Evolutionary conservation across 1,284 basidiomycete genomes (phyloP).

Genomic region (Melampsora larici-populina): DNA sequence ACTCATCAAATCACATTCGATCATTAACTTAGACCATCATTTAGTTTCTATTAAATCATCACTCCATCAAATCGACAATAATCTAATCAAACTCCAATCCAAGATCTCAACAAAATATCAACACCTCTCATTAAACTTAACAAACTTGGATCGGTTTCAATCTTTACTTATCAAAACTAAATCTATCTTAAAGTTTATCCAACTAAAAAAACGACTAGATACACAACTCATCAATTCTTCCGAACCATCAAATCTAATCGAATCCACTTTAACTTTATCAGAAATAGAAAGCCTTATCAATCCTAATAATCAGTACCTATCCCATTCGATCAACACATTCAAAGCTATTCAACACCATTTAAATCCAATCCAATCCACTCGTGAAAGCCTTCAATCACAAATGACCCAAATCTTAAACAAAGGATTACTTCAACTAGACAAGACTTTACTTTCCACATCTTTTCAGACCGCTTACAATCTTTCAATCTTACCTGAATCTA

Average conservation of each 20-base stretch:
- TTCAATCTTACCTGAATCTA: constrained; percentile 73
- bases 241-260: not conserved
- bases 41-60: constrained; percentile 53
- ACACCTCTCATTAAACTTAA: constrained; percentile 67
- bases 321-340: constrained; percentile 24
- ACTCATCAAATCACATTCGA: constrained; percentile 55
- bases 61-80: constrained; percentile 48
- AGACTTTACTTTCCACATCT: constrained; percentile 79
- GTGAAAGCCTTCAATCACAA: constrained; percentile 11
- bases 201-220: constrained; percentile 73
- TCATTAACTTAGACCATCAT: constrained; percentile 58
- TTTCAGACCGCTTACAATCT: constrained; percentile 94
- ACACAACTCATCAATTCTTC: constrained; percentile 4
- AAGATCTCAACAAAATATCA: constrained; percentile 81
- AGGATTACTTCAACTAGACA: constrained; percentile 56
- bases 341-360: constrained; percentile 16
- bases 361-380: constrained; percentile 7
- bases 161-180: constrained; percentile 77
- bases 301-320: not conserved
- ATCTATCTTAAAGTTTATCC: constrained; percentile 74
- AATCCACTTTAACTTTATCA: constrained; percentile 11
- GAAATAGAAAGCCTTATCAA: constrained; percentile 9
- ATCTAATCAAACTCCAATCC: constrained; percentile 64
- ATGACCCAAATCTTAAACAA: constrained; percentile 16
- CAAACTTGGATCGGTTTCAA: constrained; percentile 70